Conservation (phyloP, 306 rosid genomes). For the Cucurbita pepo region DNA sequence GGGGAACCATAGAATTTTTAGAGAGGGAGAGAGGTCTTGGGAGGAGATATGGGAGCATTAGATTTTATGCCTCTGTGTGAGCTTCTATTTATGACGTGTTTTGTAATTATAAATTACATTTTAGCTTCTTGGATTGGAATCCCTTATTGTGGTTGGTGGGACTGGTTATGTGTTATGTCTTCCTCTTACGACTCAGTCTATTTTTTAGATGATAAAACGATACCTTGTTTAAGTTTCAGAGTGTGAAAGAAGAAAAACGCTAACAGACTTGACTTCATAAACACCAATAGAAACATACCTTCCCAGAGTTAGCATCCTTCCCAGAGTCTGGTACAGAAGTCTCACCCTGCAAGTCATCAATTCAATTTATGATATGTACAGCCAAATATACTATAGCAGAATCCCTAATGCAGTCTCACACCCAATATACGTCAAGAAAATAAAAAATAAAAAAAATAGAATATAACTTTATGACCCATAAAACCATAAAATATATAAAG, state of each 20-base stretch:
- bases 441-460: not conserved
- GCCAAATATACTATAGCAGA: not conserved
- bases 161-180: not conserved
- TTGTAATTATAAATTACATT: no score
- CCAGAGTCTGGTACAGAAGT: conserved; percentile 49
- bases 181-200: not conserved
- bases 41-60: no score
- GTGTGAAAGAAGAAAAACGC: not conserved
- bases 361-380: conserved; percentile 9
- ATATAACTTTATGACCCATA: not conserved
- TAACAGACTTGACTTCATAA: not conserved
- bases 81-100: no score
- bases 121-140: no score
- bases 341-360: conserved; percentile 72
- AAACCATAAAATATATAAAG: not conserved
- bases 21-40: no score
- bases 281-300: conserved; percentile 33
- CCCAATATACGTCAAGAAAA: not conserved
- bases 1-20: no score
- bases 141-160: no score
- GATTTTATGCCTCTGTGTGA: no score
- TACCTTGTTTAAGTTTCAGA: not conserved
- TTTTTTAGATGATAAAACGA: not conserved
- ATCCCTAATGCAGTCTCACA: not conserved
- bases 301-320: conserved; percentile 38